A percentile compares a stretch with the other conserved stretches of the same genome.
These are phyloP conservation scores for Magnusiomyces ingens DNA, from an alignment of 1,139 yeast genomes.

Conservation along the genomic window DNA sequence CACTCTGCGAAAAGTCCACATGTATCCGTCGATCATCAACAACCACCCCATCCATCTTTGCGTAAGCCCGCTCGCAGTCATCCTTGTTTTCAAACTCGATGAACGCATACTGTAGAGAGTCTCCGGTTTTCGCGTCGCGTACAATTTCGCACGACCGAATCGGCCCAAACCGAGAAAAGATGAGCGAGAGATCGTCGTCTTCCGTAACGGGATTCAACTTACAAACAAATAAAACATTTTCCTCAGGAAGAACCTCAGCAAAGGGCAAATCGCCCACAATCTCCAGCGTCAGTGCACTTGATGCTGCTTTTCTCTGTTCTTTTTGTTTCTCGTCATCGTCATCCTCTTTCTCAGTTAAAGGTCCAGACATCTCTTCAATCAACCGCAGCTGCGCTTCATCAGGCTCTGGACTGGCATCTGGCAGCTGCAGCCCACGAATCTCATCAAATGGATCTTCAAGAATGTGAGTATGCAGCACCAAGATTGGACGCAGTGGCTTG, in stretches of 20 bases:
- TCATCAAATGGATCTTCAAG: slow-evolving; percentile 52
- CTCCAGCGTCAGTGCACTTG: slow-evolving; percentile 56
- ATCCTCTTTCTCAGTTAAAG: slow-evolving; percentile 24
- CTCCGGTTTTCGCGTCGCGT: slow-evolving; percentile 42
- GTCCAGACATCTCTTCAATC: slow-evolving; percentile 17
- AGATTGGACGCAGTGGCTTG: slow-evolving; percentile 44
- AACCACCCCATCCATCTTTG: slow-evolving; percentile 51
- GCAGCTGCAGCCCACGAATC: slow-evolving; percentile 16
- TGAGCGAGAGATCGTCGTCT: slow-evolving; percentile 46
- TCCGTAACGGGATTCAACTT: slow-evolving; percentile 55
- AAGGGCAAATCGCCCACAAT: slow-evolving; percentile 59
- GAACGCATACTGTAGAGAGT: slow-evolving; percentile 54
- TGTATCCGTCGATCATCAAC: slow-evolving; percentile 60
- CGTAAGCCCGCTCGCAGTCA: slow-evolving; percentile 54
- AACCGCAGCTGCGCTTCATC: slow-evolving; percentile 33
- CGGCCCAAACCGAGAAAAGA: slow-evolving; percentile 55
- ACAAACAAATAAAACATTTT: slow-evolving; percentile 55
- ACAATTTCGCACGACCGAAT: slow-evolving; percentile 47
- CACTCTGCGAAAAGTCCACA: slow-evolving; percentile 64
- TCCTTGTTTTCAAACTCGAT: slow-evolving; percentile 46
- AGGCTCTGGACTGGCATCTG: slow-evolving; percentile 34
- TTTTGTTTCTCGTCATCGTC: slow-evolving; percentile 25
- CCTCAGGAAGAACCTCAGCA: slow-evolving; percentile 55
- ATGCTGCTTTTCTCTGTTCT: slow-evolving; percentile 37
- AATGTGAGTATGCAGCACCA: slow-evolving; percentile 46